Evolutionary conservation across 345 rosid species (phyloP).

Genomic region (Aegle marmelos): DNA sequence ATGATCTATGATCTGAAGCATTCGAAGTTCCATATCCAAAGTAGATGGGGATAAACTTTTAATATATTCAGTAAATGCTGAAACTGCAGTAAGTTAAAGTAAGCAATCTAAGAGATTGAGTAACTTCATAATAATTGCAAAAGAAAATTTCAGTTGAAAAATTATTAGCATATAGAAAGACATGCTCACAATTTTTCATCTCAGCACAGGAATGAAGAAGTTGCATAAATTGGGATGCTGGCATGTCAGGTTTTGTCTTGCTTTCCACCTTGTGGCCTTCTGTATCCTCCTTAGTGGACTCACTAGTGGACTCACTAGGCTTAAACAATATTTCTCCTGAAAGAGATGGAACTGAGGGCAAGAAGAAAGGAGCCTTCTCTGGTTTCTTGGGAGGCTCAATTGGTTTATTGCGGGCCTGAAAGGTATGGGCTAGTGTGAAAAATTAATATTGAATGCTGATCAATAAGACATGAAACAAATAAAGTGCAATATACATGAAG

Average conservation of each 20-base stretch:
- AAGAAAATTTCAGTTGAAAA: not conserved
- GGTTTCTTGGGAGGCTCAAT: constrained; percentile 91
- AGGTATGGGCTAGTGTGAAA: not conserved
- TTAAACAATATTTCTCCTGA: constrained; percentile 84
- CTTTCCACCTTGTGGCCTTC: constrained; percentile 31
- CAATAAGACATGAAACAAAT: not conserved
- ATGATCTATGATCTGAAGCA: constrained; percentile 92
- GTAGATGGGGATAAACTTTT: constrained; percentile 85
- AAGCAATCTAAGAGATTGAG: constrained; percentile 14
- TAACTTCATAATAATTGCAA: not conserved
- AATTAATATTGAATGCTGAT: not conserved
- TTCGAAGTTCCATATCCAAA: constrained; percentile 79
- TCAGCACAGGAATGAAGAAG: constrained; percentile 59
- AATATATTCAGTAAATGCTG: constrained; percentile 72
- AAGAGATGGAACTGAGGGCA: constrained; percentile 81
- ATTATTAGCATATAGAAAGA: not conserved
- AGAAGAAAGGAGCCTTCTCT: constrained; percentile 85
- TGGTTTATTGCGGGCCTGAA: constrained; percentile 86
- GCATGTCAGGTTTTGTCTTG: constrained; percentile 30
- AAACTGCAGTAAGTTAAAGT: constrained; percentile 42
- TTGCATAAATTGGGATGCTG: constrained; percentile 47
- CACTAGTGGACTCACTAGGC: constrained; percentile 51
- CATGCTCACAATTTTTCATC: constrained; percentile 55
- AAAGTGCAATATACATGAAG: not conserved
- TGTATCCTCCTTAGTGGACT: constrained; percentile 31